Evolutionary conservation across 2,329 filamentous ascomycete species (phyloP), one percentile per base, ranked within the genome.

Genomic region (Fusarium euwallaceae): DNA sequence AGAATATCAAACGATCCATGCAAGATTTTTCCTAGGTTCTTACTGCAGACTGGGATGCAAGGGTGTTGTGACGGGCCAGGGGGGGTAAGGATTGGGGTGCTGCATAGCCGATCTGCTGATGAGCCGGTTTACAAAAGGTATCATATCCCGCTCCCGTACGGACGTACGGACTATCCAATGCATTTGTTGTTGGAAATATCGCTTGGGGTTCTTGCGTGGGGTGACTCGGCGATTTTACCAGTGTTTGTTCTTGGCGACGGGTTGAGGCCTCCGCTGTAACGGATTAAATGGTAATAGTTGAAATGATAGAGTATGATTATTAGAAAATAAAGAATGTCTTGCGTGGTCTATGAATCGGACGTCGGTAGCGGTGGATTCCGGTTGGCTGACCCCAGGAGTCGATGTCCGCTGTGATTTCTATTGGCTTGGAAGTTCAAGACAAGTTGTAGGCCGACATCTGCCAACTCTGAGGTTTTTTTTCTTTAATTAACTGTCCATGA

Each of bases 1-100:
- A 53, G 48, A 20, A 53, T 20, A 53, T 32, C 48, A 53, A 32
- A 53, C 48, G 48, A 53, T 53, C 48, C 27, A 53, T 60, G 58
- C 58, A 43, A 60, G 36, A 20, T 56, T 56, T 56, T 56, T 34
- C 32, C 14, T 6, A 22, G 22, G 36, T n/a, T 17, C 34, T 39
- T 17, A 37, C 53, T 58, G 20, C 20, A 11, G 58, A 10, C 24
- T n/a, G 3, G 24, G 27, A 51, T 37, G 43, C 60, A 62, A 37
- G 41, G 29, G 32, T 62, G 60, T 22, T 51, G 39, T 34, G 60
- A 51, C 22, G 43, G 39, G 20, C 32, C 14, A 51, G 45, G 24
- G 60, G 27, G 6, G 16, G 27, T 10, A 45, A 43, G 27, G 27
- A 29, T 29, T 29, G 27, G 27, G 27, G 27, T 29, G 27, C 27